Evolutionary conservation across 768 basidiomycete genomes (phyloP).

Genomic region (Boletus tylopilopsis): DNA sequence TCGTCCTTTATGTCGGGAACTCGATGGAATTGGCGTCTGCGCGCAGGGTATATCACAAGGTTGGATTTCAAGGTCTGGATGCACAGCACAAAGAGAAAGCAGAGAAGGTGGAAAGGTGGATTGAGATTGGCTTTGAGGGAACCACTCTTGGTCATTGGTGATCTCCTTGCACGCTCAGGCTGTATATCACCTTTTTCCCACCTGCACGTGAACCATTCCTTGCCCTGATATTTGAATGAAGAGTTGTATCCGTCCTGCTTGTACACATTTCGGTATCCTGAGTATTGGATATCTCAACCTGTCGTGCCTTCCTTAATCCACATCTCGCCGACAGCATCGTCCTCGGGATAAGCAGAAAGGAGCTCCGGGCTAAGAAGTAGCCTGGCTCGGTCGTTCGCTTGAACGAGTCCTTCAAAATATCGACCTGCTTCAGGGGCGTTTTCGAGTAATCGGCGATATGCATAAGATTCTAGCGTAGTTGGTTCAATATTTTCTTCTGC

Average conservation of each 20-base stretch:
- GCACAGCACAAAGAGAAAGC: constrained; percentile 24
- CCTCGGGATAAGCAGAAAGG: constrained; percentile 43
- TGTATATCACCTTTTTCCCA: neutral
- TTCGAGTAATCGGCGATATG: constrained; percentile 23
- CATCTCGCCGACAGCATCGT: constrained; percentile 34
- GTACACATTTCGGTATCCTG: neutral
- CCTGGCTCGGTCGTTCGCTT: constrained; percentile 30
- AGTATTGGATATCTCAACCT: neutral
- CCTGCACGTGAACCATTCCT: neutral
- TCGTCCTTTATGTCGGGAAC: constrained; percentile 68
- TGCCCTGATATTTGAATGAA: neutral
- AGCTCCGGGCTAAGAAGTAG: constrained; percentile 42
- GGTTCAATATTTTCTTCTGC: constrained; percentile 36
- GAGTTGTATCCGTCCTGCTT: neutral
- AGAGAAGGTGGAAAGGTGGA: constrained; percentile 51
- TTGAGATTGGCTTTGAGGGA: constrained; percentile 61
- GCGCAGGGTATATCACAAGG: constrained; percentile 53
- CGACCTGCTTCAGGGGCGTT: constrained; percentile 27
- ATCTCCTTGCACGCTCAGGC: constrained; percentile 8
- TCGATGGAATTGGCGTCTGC: constrained; percentile 37
- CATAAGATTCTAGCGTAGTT: constrained; percentile 12
- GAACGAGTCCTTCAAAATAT: constrained; percentile 36
- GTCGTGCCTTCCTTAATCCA: constrained; percentile 32
- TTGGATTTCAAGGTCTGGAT: constrained; percentile 62
- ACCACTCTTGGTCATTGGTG: constrained; percentile 65